Base-by-base conservation (phyloP, 768 basidiomycete genomes). In the Fomitopsis serialis region DNA sequence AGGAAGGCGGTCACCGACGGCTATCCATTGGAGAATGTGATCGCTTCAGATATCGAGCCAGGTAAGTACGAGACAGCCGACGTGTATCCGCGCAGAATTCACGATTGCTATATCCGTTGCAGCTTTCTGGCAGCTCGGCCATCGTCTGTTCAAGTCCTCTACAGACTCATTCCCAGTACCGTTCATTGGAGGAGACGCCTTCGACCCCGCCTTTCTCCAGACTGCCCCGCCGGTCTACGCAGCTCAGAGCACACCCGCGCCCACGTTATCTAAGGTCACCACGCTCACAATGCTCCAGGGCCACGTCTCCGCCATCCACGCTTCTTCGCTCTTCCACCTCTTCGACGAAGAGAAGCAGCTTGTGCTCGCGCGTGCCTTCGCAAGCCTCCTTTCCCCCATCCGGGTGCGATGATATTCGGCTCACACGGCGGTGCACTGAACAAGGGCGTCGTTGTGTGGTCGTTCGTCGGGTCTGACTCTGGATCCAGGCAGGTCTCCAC, bases 51-150 rank as follows among this genome's bases (percentile, higher is more conserved):
- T 58, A 37, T 74, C 40, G 55, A 54, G 17, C 58, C 52, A 59
- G 70, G 74, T 72, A 32, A 32, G 29, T 6, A 32, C 11, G 50
- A 24, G 25, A 3, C 24, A 15, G 17, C 24, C 27, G n/a, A 1
- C 17, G 6, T 19, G 9, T 24, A 27, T 40, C 25, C 13, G 34
- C n/a, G n/a, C n/a, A 17, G 17, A n/a, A 25, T 17, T 17, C 23
- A 21, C 15, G 8, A 23, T 45, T 11, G 25, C 50, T 45, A 47
- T 23, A 3, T n/a, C 27, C 19, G 12, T 24, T 32, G 5, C 12
- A 84, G 82, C 66, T 9, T 78, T 82, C 52, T 85, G 81, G 82
- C 71, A 79, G 12, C 69, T 74, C 10, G 84, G 84, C 2, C 82
- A 85, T 56, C 68, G 75, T 35, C 70, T 86, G 19, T 87, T 84